A percentile compares a stretch with the other conserved stretches of the same genome.
Conservation (phyloP, 352 stramenopile species). For the Pythium utonaiense region DNA sequence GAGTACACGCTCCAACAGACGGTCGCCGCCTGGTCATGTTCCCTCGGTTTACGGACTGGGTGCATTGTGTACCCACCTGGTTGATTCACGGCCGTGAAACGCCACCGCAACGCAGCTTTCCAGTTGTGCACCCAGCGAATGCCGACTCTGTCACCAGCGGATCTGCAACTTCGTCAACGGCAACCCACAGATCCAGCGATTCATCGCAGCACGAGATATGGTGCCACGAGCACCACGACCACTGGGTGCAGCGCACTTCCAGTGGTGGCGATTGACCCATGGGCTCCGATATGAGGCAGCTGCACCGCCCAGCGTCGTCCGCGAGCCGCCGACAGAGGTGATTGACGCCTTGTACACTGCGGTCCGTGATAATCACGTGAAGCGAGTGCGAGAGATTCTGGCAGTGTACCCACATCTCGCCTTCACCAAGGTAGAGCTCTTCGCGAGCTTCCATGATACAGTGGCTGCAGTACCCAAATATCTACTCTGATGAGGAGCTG, state of each 20-base stretch:
- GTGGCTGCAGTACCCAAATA: too few species aligned
- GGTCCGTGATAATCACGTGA: conserved; percentile 21
- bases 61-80: neutral
- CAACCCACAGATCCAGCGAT: neutral
- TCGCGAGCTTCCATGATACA: too few species aligned
- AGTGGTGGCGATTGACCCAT: conserved; percentile 15
- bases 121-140: neutral
- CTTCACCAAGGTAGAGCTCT: conserved; percentile 30
- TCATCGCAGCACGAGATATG: neutral
- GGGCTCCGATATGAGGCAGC: conserved; percentile 10
- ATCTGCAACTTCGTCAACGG: neutral
- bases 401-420: conserved; percentile 21
- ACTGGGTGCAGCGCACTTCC: conserved; percentile 8
- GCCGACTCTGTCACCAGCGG: too few species aligned
- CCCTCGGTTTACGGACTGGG: neutral
- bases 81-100: neutral
- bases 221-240: neutral
- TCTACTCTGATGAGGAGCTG: conserved; percentile 7
- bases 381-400: conserved; percentile 8
- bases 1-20: too few species aligned
- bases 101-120: neutral
- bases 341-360: conserved; percentile 13
- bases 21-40: too few species aligned
- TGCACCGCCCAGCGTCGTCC: neutral
- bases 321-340: neutral